These are phyloP conservation scores for Silene vulgaris DNA, from an alignment of 179 eudicot species.

Conservation along the genomic window DNA sequence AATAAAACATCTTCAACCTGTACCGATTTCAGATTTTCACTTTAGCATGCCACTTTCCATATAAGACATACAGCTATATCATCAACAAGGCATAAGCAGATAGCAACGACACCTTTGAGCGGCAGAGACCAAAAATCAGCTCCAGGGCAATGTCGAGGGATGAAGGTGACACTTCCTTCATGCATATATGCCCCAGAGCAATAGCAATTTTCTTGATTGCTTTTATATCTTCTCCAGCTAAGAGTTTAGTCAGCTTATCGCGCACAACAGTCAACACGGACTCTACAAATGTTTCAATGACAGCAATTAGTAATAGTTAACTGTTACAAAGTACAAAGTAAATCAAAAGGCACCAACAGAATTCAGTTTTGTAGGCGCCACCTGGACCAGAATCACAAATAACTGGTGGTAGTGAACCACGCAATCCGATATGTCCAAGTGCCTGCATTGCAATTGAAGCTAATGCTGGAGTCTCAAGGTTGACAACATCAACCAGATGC, in stretches of 20 bases:
- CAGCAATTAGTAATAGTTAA: conserved; percentile 7
- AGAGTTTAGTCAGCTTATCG: conserved; percentile 66
- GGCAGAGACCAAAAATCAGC: conserved; percentile 71
- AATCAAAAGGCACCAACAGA: conserved; percentile 13
- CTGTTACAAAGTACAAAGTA: not conserved
- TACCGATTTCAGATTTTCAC: conserved; percentile 15
- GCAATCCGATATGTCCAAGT: conserved; percentile 79
- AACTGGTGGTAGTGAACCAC: conserved; percentile 52
- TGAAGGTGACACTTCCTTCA: conserved; percentile 58
- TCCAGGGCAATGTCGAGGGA: conserved; percentile 62
- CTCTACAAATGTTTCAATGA: conserved; percentile 39
- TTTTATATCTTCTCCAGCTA: conserved; percentile 74
- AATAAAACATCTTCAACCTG: conserved; percentile 92
- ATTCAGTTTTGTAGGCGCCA: conserved; percentile 21
- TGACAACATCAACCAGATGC: conserved; percentile 65
- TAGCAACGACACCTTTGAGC: conserved; percentile 63
- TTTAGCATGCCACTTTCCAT: not conserved
- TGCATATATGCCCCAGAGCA: conserved; percentile 78
- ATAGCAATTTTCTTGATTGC: conserved; percentile 71
- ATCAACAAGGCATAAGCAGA: conserved; percentile 7
- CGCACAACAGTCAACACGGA: conserved; percentile 48
- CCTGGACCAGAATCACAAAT: conserved; percentile 54
- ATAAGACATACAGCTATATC: not conserved
- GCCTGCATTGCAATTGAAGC: conserved; percentile 93
- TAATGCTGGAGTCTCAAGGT: conserved; percentile 58